A percentile compares a stretch with the other conserved stretches of the same genome.
These are phyloP conservation scores for Podaxis sp. DNA, from an alignment of 768 basidiomycete species.

Conservation along the genomic window DNA sequence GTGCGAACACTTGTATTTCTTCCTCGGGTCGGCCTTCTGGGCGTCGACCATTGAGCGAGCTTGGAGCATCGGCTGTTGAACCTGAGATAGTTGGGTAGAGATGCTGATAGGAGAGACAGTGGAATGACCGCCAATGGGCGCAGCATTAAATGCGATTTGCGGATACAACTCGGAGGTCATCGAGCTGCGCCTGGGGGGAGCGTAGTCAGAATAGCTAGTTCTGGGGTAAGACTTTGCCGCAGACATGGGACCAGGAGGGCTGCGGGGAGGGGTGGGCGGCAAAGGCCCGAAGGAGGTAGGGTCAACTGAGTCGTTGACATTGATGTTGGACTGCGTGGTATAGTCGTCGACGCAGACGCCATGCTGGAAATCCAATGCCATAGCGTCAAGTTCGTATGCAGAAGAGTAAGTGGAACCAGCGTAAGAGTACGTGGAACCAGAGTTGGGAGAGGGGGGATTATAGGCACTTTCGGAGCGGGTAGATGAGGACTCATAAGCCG, in stretches of 20 bases:
- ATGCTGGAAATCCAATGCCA: conserved; percentile 72
- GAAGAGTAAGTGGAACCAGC: conserved; percentile 43
- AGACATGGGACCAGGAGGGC: conserved; percentile 40
- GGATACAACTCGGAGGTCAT: conserved; percentile 48
- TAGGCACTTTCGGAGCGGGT: conserved; percentile 70
- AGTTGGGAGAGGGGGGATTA: conserved; percentile 58
- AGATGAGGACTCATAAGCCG: conserved; percentile 68
- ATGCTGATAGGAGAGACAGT: conserved; percentile 61
- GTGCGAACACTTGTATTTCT: conserved; percentile 73
- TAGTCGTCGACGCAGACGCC: conserved; percentile 63
- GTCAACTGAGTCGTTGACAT: conserved; percentile 47
- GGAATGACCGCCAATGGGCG: conserved; percentile 36
- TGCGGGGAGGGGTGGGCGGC: conserved; percentile 58
- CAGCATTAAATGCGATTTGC: conserved; percentile 46
- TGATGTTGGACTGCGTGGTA: conserved; percentile 35
- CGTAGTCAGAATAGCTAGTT: conserved; percentile 69
- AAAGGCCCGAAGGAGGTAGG: conserved; percentile 58
- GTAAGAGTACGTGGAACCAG: conserved; percentile 31
- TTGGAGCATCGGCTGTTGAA: conserved; percentile 24
- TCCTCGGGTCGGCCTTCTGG: conserved; percentile 63
- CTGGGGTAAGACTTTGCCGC: conserved; percentile 41
- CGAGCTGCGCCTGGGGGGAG: conserved; percentile 44
- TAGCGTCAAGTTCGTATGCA: conserved; percentile 51
- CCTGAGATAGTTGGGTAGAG: conserved; percentile 46
- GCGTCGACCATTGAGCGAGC: conserved; percentile 49